Evolutionary conservation across 78 protist genomes (phyloP).

Genomic region (Capsaspora owczarzaki): DNA sequence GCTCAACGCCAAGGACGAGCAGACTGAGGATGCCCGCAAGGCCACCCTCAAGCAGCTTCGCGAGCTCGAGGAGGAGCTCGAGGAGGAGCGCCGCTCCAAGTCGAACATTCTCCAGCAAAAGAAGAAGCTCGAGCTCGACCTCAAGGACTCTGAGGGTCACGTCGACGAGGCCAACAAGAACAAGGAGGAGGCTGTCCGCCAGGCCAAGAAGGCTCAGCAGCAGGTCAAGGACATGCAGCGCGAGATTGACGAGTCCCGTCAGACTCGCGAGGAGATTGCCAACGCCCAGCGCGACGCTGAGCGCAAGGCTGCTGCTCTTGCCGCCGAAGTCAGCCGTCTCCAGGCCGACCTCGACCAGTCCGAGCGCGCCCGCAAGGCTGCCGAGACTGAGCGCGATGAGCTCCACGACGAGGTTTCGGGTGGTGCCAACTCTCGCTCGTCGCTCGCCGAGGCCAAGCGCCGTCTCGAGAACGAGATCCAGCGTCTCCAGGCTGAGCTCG

Average conservation of each 20-base stretch:
- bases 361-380: conserved; percentile 21
- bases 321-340: not conserved
- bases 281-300: conserved; percentile 18
- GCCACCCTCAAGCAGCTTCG: conserved; percentile 11
- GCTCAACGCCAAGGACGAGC: not conserved
- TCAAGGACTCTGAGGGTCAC: not conserved
- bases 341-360: conserved; percentile 7
- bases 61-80: conserved; percentile 34
- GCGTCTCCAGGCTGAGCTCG: conserved; percentile 26
- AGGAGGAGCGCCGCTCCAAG: conserved; percentile 22
- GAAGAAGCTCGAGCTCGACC: conserved; percentile 22
- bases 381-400: conserved; percentile 41
- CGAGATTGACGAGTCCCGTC: conserved; percentile 17
- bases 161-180: conserved; percentile 23
- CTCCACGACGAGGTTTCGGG: not conserved
- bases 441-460: conserved; percentile 14
- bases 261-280: conserved; percentile 3
- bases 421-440: not conserved
- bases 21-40: conserved; percentile 13
- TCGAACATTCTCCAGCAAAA: not conserved
- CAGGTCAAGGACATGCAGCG: not conserved
- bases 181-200: conserved; percentile 9
- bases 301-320: conserved; percentile 4
- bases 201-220: conserved; percentile 21
- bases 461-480: conserved; percentile 19